These are phyloP conservation scores for Penicillium salamii DNA, from an alignment of 495 filamentous ascomycete genomes.

Conservation along the genomic window DNA sequence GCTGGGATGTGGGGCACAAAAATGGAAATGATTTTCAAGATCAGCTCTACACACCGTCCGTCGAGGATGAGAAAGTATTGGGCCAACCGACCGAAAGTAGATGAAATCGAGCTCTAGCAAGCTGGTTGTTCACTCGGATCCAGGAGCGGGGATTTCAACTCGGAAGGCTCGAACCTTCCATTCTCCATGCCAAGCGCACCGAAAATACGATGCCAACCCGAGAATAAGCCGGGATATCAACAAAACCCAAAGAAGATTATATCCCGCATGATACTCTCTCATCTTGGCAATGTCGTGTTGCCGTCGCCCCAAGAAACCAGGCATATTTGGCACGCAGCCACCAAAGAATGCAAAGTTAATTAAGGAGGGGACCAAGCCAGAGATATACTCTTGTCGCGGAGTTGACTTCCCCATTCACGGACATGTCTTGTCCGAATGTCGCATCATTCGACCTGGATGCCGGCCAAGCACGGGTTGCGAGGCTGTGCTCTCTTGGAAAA, in stretches of 20 bases:
- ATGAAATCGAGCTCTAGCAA: too few relatives aligned
- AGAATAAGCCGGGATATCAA: slow-evolving; percentile 6
- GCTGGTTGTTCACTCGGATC: too few relatives aligned
- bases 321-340: slow-evolving; percentile 4
- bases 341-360: slow-evolving; percentile 4
- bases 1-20: too few relatives aligned
- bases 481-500: slow-evolving; percentile 5
- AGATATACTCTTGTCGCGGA: slow-evolving; percentile 3
- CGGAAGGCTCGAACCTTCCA: slow-evolving; percentile 1
- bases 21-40: too few relatives aligned
- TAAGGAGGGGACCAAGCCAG: slow-evolving; percentile 6
- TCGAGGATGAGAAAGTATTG: too few relatives aligned
- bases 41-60: too few relatives aligned
- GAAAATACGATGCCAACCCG: slow-evolving; percentile 4
- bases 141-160: too few relatives aligned
- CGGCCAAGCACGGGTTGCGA: slow-evolving; percentile 4
- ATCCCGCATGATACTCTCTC: slow-evolving; percentile 2
- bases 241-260: slow-evolving; percentile 3
- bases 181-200: slow-evolving; percentile 5
- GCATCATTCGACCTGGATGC: slow-evolving; percentile 2
- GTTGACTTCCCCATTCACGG: slow-evolving; percentile 1
- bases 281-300: slow-evolving; percentile 2
- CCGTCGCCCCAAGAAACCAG: neutral
- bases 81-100: too few relatives aligned
- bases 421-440: slow-evolving; percentile 3